Evolutionary conservation across 1,284 basidiomycete species (phyloP).

Genomic region (Coniferiporia sulphurascens): DNA sequence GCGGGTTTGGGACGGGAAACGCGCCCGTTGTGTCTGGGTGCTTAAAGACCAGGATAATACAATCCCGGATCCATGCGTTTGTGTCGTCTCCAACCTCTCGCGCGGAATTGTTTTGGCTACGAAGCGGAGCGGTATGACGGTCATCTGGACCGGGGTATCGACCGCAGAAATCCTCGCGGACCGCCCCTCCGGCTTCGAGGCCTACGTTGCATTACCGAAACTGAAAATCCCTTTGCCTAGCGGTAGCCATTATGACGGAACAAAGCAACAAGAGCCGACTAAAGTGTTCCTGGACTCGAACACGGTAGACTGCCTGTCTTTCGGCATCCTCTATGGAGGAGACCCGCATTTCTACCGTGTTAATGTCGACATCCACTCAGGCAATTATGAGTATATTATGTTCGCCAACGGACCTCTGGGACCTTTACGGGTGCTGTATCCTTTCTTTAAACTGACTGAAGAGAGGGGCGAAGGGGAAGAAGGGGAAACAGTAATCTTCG

Average conservation of each 20-base stretch:
- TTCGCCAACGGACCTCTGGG: conserved; percentile 22
- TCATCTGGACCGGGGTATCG: conserved; percentile 44
- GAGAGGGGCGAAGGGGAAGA: background rate
- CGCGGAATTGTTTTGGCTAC: conserved; percentile 46
- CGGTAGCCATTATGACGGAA: background rate
- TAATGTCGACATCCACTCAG: conserved; percentile 31
- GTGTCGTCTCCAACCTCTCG: conserved; percentile 40
- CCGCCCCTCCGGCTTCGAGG: conserved; percentile 22
- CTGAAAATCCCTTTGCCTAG: background rate
- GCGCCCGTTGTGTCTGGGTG: conserved; percentile 55
- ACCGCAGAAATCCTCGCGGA: conserved; percentile 20
- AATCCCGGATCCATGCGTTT: conserved; percentile 44
- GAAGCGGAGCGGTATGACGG: conserved; percentile 48
- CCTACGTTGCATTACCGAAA: background rate
- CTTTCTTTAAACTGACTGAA: conserved; percentile 13
- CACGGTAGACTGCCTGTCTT: conserved; percentile 16
- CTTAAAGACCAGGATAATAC: conserved; percentile 37
- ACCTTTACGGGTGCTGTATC: conserved; percentile 18
- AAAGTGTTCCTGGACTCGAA: conserved; percentile 22
- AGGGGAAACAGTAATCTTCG: conserved; percentile 43
- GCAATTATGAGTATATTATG: conserved; percentile 19
- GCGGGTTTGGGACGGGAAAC: conserved; percentile 66
- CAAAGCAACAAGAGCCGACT: background rate
- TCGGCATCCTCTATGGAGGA: conserved; percentile 32
- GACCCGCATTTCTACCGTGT: conserved; percentile 45